A percentile compares a stretch with the other conserved stretches of the same genome.
phyloP scores from a whole-genome alignment of 352 stramenopile genomes.

The Pythium utonaiense region DNA sequence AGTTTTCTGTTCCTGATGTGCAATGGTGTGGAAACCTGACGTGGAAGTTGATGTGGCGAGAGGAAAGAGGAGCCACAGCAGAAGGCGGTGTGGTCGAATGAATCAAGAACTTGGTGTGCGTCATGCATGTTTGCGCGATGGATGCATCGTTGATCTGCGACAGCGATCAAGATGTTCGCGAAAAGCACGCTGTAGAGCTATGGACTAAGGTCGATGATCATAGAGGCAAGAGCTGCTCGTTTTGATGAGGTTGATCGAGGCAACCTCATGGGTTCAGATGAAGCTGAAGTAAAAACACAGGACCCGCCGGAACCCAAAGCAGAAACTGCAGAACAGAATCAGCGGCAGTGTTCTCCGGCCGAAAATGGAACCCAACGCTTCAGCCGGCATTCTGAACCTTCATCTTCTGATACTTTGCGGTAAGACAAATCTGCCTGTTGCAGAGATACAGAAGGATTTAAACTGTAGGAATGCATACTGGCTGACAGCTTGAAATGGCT shows the following conservation, averaged over 20 bases:
- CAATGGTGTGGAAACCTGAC: background rate
- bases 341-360: background rate
- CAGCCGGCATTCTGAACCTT: background rate
- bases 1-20: conserved; percentile 1
- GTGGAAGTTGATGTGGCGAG: too few species aligned
- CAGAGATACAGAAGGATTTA: background rate
- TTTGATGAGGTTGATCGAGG: too few species aligned
- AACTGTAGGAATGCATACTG: background rate
- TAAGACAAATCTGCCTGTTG: background rate
- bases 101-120: too few species aligned
- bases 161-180: too few species aligned
- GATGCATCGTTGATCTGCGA: too few species aligned
- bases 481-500: background rate
- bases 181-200: too few species aligned
- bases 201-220: too few species aligned
- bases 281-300: background rate
- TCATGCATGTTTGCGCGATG: too few species aligned
- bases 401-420: background rate
- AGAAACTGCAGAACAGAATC: background rate
- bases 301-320: background rate
- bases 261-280: too few species aligned
- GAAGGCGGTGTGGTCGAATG: too few species aligned
- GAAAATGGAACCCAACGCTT: background rate
- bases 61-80: too few species aligned
- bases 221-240: background rate